Conservation (phyloP, 169 alveolate species). For the Cryptosporidium xiaoi region DNA sequence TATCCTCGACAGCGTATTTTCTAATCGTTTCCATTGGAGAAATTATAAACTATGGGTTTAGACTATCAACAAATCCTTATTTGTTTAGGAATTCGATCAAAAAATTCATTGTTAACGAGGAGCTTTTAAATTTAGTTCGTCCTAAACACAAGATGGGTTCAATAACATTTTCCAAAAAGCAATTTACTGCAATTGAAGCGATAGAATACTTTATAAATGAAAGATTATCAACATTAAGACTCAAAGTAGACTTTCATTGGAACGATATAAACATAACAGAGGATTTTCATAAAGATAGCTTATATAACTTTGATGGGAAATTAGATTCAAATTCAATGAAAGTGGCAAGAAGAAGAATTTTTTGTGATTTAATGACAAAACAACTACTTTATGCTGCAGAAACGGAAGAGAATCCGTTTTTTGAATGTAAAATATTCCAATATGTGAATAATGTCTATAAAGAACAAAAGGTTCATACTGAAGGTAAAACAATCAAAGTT, state of each 20-base stretch:
- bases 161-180: neutral
- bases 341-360: slow-evolving; percentile 24
- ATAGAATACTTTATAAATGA: slow-evolving; percentile 13
- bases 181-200: slow-evolving; percentile 37
- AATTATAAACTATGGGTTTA: slow-evolving; percentile 1
- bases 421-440: slow-evolving; percentile 12
- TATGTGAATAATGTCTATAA: neutral
- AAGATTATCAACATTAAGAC: neutral
- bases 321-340: slow-evolving; percentile 20
- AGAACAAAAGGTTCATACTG: slow-evolving; percentile 8
- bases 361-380: slow-evolving; percentile 23
- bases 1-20: slow-evolving; percentile 5
- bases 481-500: slow-evolving; percentile 26
- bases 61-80: slow-evolving; percentile 16
- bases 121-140: neutral
- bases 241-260: slow-evolving; percentile 11
- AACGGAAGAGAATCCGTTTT: slow-evolving; percentile 27
- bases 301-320: slow-evolving; percentile 18
- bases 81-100: slow-evolving; percentile 20
- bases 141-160: neutral
- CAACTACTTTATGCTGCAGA: slow-evolving; percentile 12
- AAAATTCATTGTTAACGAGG: slow-evolving; percentile 10
- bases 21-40: neutral
- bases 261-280: slow-evolving; percentile 4
- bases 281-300: slow-evolving; percentile 31